Conservation (phyloP, 1,284 basidiomycete genomes). For the Microbotryum saponariae region DNA sequence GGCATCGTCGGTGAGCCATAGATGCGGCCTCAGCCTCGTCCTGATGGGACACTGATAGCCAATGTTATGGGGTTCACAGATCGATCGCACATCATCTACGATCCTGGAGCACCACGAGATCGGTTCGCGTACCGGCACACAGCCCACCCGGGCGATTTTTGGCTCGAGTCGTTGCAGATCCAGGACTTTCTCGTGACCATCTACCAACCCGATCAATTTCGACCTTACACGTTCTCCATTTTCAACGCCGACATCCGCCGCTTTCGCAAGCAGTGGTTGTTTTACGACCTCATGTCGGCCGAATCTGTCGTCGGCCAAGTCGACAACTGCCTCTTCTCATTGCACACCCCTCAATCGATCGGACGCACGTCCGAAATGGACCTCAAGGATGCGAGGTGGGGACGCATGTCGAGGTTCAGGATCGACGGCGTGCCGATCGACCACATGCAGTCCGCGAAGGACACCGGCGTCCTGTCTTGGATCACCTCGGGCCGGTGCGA, state of each 20-base stretch:
- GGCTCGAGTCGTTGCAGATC: slow-evolving; percentile 77
- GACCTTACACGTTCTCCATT: slow-evolving; percentile 89
- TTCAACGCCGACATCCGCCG: slow-evolving; percentile 83
- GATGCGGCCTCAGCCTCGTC: background rate
- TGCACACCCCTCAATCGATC: slow-evolving; percentile 95
- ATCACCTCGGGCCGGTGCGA: slow-evolving; percentile 94
- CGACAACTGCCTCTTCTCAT: slow-evolving; percentile 93
- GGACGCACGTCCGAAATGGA: slow-evolving; percentile 79
- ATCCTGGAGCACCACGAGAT: slow-evolving; percentile 65
- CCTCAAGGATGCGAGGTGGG: slow-evolving; percentile 69
- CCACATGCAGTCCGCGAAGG: slow-evolving; percentile 79
- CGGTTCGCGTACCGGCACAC: slow-evolving; percentile 73
- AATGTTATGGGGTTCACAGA: slow-evolving; percentile 49
- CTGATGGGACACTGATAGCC: background rate
- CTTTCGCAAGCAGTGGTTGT: slow-evolving; percentile 89
- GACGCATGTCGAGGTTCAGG: slow-evolving; percentile 86
- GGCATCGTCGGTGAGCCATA: slow-evolving; percentile 69
- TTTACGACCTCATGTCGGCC: slow-evolving; percentile 59
- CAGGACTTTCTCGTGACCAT: slow-evolving; percentile 92
- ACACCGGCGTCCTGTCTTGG: slow-evolving; percentile 85
- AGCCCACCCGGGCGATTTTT: slow-evolving; percentile 74
- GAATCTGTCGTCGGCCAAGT: slow-evolving; percentile 95
- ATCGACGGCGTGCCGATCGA: slow-evolving; percentile 97
- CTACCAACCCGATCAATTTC: slow-evolving; percentile 85
- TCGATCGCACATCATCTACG: slow-evolving; percentile 68